Evolutionary conservation across 257 asterid species (phyloP).

Genomic region (Handroanthus guayacan): DNA sequence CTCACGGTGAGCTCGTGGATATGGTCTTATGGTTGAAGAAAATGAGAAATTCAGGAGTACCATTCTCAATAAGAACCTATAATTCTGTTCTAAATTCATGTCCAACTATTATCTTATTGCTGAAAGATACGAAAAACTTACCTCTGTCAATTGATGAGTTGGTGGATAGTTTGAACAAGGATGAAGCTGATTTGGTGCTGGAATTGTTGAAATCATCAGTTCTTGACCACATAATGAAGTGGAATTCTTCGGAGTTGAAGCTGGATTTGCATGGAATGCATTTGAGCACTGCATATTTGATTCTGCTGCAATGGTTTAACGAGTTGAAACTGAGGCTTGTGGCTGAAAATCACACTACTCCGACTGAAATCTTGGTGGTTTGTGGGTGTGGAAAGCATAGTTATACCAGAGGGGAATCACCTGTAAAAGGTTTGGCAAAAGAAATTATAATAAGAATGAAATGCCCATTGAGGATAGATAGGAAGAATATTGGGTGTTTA

Average conservation of each 20-base stretch:
- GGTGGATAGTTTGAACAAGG: slow-evolving; percentile 45
- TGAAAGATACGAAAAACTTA: slow-evolving; percentile 51
- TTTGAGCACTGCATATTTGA: slow-evolving; percentile 65
- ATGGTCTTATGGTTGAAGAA: slow-evolving; percentile 70
- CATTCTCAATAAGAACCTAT: slow-evolving; percentile 66
- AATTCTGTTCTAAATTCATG: slow-evolving; percentile 81
- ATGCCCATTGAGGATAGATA: slow-evolving; percentile 82
- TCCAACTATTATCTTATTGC: slow-evolving; percentile 53
- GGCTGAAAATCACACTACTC: slow-evolving; percentile 42
- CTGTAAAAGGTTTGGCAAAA: slow-evolving; percentile 67
- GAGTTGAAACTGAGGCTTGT: slow-evolving; percentile 51
- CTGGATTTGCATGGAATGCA: slow-evolving; percentile 97
- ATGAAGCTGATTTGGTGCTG: slow-evolving; percentile 59
- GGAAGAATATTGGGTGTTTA: slow-evolving; percentile 81
- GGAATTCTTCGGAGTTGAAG: slow-evolving; percentile 66
- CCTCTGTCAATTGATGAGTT: slow-evolving; percentile 67
- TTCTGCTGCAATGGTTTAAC: slow-evolving; percentile 78
- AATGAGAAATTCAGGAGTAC: slow-evolving; percentile 55
- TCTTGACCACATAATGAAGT: slow-evolving; percentile 60
- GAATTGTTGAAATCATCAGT: slow-evolving; percentile 58
- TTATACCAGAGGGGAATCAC: slow-evolving; percentile 72
- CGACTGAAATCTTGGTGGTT: slow-evolving; percentile 63
- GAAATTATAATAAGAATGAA: slow-evolving; percentile 54
- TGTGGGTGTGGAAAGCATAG: slow-evolving; percentile 91
- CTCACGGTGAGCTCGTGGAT: slow-evolving; percentile 56